Evolutionary conservation across 139 green algal genomes (phyloP), one percentile per base, ranked within the genome.

Genomic region (Limnomonas spitsbergensis): DNA sequence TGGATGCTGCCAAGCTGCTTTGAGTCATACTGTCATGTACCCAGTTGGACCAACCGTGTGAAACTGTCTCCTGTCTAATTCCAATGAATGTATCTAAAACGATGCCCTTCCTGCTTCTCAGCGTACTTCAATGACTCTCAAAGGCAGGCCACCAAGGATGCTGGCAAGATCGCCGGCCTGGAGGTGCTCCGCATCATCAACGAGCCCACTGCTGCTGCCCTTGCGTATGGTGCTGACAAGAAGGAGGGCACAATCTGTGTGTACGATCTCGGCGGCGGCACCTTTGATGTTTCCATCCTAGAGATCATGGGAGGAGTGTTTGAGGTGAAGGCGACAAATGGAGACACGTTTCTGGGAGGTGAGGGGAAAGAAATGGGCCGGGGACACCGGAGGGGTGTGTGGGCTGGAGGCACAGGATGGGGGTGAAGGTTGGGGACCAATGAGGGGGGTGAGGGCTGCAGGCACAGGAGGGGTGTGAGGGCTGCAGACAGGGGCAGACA

Each of bases 81-180:
- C n/a, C n/a, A n/a, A n/a, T n/a, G n/a, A n/a, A n/a, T n/a, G n/a
- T n/a, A n/a, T n/a, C n/a, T n/a, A n/a, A n/a, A n/a, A n/a, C n/a
- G n/a, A 61, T 61, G 47, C 47, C 14, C 20, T 61, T 61, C 47
- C 47, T 61, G 14, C 20, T 61, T n/a, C n/a, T 14, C 47, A 20
- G 95, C 95, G 4, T 99, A 99, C 84, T 99, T 99, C 92, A 99
- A 99, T 84, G 95, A 99, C 88, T 86, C 89, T 4, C 95, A 99
- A 84, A 86, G 95, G 32, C 95, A 98, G 86, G 71, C 39, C 20
- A 78, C 69, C 9, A 76, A 76, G 84, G 91, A 95, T 78, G 91
- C 92, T 0, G 95, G 80, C 69, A 86, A 89, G 54, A 97, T 97
- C 73, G 90, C 91, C 31, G 94, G 93, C 27, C 84, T 98, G 53